phyloP scores from a whole-genome alignment of 1,139 yeast species.

The Taphrina betulina region DNA sequence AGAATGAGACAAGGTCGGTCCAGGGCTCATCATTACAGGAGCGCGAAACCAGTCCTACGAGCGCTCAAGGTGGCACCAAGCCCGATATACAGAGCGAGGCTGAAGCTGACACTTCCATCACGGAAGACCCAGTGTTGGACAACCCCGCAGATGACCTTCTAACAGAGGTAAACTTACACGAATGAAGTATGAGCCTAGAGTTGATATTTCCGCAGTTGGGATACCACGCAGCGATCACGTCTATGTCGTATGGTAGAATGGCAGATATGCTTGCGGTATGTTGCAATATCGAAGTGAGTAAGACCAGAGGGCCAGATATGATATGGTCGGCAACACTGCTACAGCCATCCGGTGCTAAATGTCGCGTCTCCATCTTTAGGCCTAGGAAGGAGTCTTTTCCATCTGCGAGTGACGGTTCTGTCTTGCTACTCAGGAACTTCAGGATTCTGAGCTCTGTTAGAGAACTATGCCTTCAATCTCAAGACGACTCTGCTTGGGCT shows the following conservation, averaged over 20 bases:
- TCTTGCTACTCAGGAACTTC: conserved; percentile 14
- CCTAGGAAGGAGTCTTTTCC: conserved; percentile 13
- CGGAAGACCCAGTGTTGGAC: background rate
- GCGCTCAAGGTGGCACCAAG: too few relatives aligned
- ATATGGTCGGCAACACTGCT: background rate
- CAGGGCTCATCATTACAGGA: background rate
- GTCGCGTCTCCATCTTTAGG: conserved; percentile 18
- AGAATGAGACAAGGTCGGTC: background rate
- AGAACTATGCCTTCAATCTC: conserved; percentile 7
- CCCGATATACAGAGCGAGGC: too few relatives aligned
- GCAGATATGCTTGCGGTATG: conserved; percentile 1
- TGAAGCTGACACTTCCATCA: background rate
- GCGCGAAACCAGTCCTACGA: too few relatives aligned
- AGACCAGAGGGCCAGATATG: conserved; percentile 6
- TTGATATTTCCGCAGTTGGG: conserved; percentile 9
- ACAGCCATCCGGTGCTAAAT: background rate
- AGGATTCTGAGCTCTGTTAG: conserved; percentile 1
- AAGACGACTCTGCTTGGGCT: conserved; percentile 22
- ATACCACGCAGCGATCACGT: background rate
- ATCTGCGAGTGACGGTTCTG: background rate
- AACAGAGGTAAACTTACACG: conserved; percentile 3
- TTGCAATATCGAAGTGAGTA: background rate
- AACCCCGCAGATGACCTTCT: background rate
- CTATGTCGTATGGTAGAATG: background rate
- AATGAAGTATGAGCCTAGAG: background rate